phyloP scores from a whole-genome alignment of 768 basidiomycete genomes.

The Auriscalpium orientale region DNA sequence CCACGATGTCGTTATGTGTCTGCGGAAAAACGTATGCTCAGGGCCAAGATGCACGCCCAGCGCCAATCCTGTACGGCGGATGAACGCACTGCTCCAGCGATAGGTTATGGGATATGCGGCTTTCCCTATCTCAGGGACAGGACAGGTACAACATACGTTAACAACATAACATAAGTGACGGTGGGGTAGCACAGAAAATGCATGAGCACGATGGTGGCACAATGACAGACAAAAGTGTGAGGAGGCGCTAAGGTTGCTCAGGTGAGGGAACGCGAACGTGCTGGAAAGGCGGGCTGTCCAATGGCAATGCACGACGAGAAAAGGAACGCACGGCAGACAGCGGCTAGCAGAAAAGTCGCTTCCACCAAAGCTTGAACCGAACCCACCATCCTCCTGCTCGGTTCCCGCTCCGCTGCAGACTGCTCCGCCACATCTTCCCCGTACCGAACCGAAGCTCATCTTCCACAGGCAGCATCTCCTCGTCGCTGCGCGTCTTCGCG shows the following conservation, averaged over 20 bases:
- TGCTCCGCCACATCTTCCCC: constrained; percentile 76
- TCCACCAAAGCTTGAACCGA: constrained; percentile 73
- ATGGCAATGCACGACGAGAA: not conserved
- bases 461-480: constrained; percentile 44
- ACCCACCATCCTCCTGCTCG: constrained; percentile 81
- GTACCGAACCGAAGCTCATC: constrained; percentile 68
- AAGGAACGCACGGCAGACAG: not conserved
- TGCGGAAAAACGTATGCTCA: no score
- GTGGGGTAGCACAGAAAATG: not conserved
- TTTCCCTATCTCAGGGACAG: no score
- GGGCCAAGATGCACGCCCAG: no score
- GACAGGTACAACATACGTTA: no score
- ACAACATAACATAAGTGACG: not conserved
- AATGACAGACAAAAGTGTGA: not conserved
- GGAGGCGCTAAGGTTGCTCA: not conserved
- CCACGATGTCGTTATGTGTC: no score
- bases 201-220: not conserved
- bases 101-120: no score
- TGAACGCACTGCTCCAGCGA: no score
- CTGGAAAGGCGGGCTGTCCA: not conserved
- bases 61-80: no score
- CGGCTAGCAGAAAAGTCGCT: constrained; percentile 62
- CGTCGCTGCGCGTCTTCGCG: constrained; percentile 40
- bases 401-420: constrained; percentile 47
- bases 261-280: not conserved